Evolutionary conservation across 2,329 filamentous ascomycete species (phyloP), one percentile per base, ranked within the genome.

Genomic region (Aspergillus ustus): DNA sequence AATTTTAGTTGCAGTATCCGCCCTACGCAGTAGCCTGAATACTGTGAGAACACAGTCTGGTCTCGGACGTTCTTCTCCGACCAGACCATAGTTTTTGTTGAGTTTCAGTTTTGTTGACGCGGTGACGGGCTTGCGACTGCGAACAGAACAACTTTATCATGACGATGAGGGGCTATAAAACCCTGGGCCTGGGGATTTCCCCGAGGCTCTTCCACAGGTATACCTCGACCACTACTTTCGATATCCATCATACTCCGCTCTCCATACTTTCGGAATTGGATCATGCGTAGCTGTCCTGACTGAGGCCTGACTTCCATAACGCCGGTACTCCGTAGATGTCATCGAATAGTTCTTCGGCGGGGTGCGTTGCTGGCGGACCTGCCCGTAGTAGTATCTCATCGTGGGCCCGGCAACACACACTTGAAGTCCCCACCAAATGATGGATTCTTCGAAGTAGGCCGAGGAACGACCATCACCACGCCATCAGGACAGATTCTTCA

Each of bases 21-120:
- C 67, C 67, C 66, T 69, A 69, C 67, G 67, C 67, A 60, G 67
- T 69, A 69, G 66, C 60, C 66, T 63, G 61, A 68, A 67, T 68
- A 69, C 67, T 68, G 66, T 60, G 58, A 51, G 31, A 22, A n/a
- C 50, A 52, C 50, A 17, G 34, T 40, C 34, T 40, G 34, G 11
- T 40, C 11, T 40, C 29, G 25, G 28, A 8, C 37, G 52, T 44
- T 15, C 45, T 59, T 49, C 48, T 44, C 57, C 29, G 55, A 60
- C 20, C 29, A 40, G 13, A 22, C 34, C 52, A 44, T 49, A 53
- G 46, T 50, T 60, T 63, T 61, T 65, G 62, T 66, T 64, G 63
- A 60, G 64, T 59, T 62, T 48, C 55, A 60, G n/a, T 29, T 50
- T 43, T 57, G 46, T 57, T 57, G 54, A 48, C 43, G 11, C 13